Evolutionary conservation across 352 stramenopile genomes (phyloP).

Genomic region (Phytopythium helicoides): DNA sequence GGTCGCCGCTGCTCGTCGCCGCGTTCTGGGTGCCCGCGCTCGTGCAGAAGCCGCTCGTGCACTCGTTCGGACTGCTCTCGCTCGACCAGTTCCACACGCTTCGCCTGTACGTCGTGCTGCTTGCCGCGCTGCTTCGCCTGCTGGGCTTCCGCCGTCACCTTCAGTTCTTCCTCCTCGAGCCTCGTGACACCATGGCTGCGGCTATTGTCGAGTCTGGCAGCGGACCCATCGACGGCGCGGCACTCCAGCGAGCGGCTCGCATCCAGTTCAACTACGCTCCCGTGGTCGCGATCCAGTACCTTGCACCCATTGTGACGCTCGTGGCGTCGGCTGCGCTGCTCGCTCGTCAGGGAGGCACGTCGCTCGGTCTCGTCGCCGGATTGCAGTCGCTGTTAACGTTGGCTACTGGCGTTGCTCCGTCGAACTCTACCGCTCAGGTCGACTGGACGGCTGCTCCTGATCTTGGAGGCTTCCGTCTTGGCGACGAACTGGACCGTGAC

Average conservation of each 20-base stretch:
- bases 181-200: constrained; percentile 63
- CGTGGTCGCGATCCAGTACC: constrained; percentile 76
- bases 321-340: constrained; percentile 47
- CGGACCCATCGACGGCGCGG: constrained; percentile 48
- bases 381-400: constrained; percentile 27
- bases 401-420: neutral
- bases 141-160: constrained; percentile 61
- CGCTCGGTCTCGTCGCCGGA: constrained; percentile 38
- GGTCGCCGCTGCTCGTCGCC: constrained; percentile 53
- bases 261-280: constrained; percentile 83
- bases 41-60: constrained; percentile 43
- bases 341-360: constrained; percentile 49
- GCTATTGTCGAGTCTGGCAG: constrained; percentile 42
- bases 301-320: constrained; percentile 49
- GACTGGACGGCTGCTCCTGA: constrained; percentile 30
- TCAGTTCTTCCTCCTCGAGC: constrained; percentile 77
- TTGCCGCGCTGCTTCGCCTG: constrained; percentile 44
- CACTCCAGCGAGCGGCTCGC: constrained; percentile 67
- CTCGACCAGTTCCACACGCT: constrained; percentile 56
- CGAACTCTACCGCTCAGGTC: neutral
- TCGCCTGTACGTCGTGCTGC: constrained; percentile 50
- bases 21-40: constrained; percentile 60
- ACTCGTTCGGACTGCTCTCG: constrained; percentile 34
- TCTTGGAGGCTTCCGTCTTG: constrained; percentile 55
- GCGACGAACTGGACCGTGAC: constrained; percentile 42